Base-by-base conservation (phyloP, 768 basidiomycete species). In the Botryobasidium botryosum region DNA sequence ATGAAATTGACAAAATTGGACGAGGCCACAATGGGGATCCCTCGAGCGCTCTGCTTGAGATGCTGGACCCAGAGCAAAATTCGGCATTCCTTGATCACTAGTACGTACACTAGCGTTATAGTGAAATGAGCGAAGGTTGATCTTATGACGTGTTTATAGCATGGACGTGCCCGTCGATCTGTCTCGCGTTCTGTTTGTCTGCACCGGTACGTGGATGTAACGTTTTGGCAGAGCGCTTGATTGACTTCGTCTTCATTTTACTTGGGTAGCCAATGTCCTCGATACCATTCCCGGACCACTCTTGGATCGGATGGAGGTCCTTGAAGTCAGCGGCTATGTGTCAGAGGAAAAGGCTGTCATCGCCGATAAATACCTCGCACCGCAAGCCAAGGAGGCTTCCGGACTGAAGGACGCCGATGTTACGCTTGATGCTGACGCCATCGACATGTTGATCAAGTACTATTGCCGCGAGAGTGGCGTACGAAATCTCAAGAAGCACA, bases 401-500 rank as follows among this genome's bases (percentile, higher is more conserved):
- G 92, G 92, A 8, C 67, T 99, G 23, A 79, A 79, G 57, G 69
- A 74, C 15, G 85, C 82, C 1, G 82, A 94, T 57, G 83, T 99
- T 3, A 61, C 70, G 43, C 64, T 99, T 13, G 78, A 85, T 17
- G 68, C 73, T 5, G 67, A 72, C 7, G 75, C 90, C 0, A 77
- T 97, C 36, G 86, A 91, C 52, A 64, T 74, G 8, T 69, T 99
- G 43, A 97, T 99, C 64, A 83, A 91, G 58, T 96, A 90, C 60
- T 97, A 97, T 61, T 91, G 87, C 58, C 72, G 94, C 20, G 94
- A 99, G 65, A 92, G 87, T 53, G 94, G 94, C 35, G 94, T 99
- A 25, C 69, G 94, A 40, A 88, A 90, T 57, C 57, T 99, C 59
- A 97, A 97, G 76, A 97, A 99, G 64, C 84, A 91, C 55, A 92